Evolutionary conservation across 192 early-diverging fungal species (phyloP).

Genomic region (Hyaloraphidium curvatum): DNA sequence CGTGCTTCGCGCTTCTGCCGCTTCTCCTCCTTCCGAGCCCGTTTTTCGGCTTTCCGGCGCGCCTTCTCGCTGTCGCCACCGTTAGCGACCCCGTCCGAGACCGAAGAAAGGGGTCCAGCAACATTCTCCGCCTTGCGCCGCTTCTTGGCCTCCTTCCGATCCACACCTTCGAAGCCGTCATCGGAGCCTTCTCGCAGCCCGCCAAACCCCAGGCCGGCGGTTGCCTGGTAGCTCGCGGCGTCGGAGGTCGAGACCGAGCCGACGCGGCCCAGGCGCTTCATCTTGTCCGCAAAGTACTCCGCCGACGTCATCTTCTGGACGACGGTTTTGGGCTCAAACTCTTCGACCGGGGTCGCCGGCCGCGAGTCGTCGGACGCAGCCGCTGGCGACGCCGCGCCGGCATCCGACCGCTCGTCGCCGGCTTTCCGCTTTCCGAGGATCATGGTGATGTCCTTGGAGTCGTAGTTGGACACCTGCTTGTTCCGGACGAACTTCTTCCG

Average conservation of each 20-base stretch:
- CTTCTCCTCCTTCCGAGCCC: conserved; percentile 3
- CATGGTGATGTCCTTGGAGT: conserved; percentile 15
- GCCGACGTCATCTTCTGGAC: conserved; percentile 4
- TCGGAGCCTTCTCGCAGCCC: neutral
- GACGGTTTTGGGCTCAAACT: conserved; percentile 2
- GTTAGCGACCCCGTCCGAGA: neutral
- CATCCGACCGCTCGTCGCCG: neutral
- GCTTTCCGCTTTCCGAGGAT: conserved; percentile 21
- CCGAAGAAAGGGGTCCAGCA: neutral
- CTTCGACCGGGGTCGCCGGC: conserved; percentile 1
- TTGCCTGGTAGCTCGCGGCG: too few relatives aligned
- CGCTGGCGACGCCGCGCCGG: conserved; percentile 4
- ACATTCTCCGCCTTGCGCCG: neutral
- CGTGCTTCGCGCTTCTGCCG: neutral
- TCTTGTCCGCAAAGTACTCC: neutral
- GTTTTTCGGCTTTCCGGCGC: neutral
- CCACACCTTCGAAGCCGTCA: neutral
- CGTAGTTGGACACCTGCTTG: conserved; percentile 23
- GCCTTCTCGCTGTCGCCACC: neutral
- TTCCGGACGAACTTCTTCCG: conserved; percentile 29
- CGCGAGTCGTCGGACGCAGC: neutral
- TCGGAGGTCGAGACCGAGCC: too few relatives aligned
- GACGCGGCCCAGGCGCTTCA: too few relatives aligned
- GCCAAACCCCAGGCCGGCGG: too few relatives aligned
- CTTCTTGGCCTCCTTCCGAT: neutral